Base-by-base conservation (phyloP, 108 stramenopile genomes). In the Stephanodiscus triporus region DNA sequence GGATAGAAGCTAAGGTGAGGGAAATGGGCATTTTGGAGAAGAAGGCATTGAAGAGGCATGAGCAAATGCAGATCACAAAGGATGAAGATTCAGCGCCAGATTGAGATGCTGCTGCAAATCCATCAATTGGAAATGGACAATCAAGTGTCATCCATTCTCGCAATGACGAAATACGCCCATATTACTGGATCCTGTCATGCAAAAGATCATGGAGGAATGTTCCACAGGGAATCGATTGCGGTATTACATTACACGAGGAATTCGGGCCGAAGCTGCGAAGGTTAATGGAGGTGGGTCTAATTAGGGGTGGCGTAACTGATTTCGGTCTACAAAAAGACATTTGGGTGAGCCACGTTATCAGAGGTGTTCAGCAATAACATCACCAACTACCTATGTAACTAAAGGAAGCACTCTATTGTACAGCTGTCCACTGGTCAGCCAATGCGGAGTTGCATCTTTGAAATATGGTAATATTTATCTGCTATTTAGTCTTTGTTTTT, bases 121-220 rank as follows among this genome's bases (percentile, higher is more conserved):
- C 34, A 53, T 26, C 17, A 1, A 48, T 30, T 26, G 66, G 42
- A n/a, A 27, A 59, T 49, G n/a, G 49, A 75, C 24, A 45, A 69
- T 23, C 68, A 70, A 65, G 80, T 81, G 9, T 17, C 73, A 7
- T 32, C 69, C 13, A 81, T 85, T 48, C 54, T 85, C 14, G 42
- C 64, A 73, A 81, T 69, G 74, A 73, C 2, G 80, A 73, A 67
- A 51, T 85, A 65, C 45, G 75, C 38, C 70, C 11, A 77, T 81
- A 16, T 71, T 85, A 16, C n/a, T 85, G 67, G 84, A 85, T 57
- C 54, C 72, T n/a, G 55, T 64, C 24, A 77, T 85, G 72, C 84
- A 85, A 69, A 38, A 51, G 23, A 70, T 85, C 9, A 77, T 85
- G 76, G 59, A 85, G 64, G 80, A 85, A 37, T 85, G 80, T 54